phyloP scores from a whole-genome alignment of 495 filamentous ascomycete genomes.

The Hapsidospora chrysogenum region DNA sequence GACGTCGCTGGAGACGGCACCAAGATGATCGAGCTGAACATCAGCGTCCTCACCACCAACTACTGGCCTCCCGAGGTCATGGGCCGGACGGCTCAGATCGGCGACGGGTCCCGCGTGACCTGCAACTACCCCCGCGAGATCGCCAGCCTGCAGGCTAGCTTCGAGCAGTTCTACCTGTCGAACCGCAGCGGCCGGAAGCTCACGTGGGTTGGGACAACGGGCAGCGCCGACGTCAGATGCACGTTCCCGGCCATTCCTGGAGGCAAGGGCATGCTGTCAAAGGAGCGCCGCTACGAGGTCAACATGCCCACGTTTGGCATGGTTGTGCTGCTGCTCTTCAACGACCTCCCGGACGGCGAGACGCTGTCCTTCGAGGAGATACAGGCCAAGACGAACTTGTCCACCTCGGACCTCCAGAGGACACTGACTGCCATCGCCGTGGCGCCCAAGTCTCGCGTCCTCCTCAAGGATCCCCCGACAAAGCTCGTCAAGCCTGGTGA shows the following conservation, averaged over 20 bases:
- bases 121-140: slow-evolving; percentile 64
- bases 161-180: slow-evolving; percentile 77
- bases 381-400: slow-evolving; percentile 69
- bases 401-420: slow-evolving; percentile 55
- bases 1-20: slow-evolving; percentile 45
- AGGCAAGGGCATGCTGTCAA: slow-evolving; percentile 43
- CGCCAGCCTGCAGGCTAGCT: slow-evolving; percentile 62
- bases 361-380: slow-evolving; percentile 72
- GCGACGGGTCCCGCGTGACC: slow-evolving; percentile 33
- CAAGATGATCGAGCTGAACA: slow-evolving; percentile 56
- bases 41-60: slow-evolving; percentile 79
- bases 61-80: slow-evolving; percentile 88
- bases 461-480: slow-evolving; percentile 69
- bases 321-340: slow-evolving; percentile 81
- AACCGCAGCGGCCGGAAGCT: slow-evolving; percentile 76
- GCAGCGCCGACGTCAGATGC: slow-evolving; percentile 73
- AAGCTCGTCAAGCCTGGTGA: slow-evolving; percentile 71
- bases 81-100: slow-evolving; percentile 23
- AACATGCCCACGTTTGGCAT: slow-evolving; percentile 89
- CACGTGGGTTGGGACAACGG: slow-evolving; percentile 55
- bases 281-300: slow-evolving; percentile 68
- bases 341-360: slow-evolving; percentile 48
- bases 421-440: slow-evolving; percentile 75
- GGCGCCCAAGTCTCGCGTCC: slow-evolving; percentile 65
- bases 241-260: slow-evolving; percentile 50